phyloP scores from a whole-genome alignment of 805 yeast genomes.

The Teunomyces atbi region DNA sequence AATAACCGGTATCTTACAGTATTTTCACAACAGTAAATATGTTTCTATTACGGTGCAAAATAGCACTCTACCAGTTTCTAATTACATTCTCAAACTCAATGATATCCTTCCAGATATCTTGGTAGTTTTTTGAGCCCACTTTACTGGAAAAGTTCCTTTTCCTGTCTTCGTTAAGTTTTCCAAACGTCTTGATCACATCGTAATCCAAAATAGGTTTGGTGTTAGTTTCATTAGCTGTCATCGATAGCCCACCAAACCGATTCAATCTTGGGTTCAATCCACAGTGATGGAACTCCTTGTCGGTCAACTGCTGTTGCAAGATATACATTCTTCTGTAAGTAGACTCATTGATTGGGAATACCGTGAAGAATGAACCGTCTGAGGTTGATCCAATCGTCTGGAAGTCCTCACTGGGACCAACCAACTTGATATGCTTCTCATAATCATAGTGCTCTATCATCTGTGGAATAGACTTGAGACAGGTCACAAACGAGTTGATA shows the following conservation, averaged over 20 bases:
- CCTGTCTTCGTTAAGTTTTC: slow-evolving; percentile 55
- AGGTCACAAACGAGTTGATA: slow-evolving; percentile 59
- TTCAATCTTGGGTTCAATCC: slow-evolving; percentile 82
- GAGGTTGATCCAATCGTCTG: slow-evolving; percentile 69
- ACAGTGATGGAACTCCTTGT: slow-evolving; percentile 67
- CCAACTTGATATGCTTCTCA: slow-evolving; percentile 16
- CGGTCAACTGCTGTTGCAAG: slow-evolving; percentile 82
- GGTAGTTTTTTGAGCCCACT: slow-evolving; percentile 52
- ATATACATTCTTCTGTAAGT: slow-evolving; percentile 79
- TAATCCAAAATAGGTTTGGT: slow-evolving; percentile 66
- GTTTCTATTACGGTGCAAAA: not conserved
- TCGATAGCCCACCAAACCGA: slow-evolving; percentile 45
- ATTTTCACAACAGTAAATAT: not conserved
- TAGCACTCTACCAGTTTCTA: slow-evolving; percentile 19
- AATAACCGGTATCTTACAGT: not conserved
- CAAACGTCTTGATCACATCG: slow-evolving; percentile 53
- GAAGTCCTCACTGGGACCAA: slow-evolving; percentile 32
- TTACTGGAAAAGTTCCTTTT: slow-evolving; percentile 54
- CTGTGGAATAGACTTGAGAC: slow-evolving; percentile 48
- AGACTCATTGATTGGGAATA: slow-evolving; percentile 72
- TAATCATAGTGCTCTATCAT: slow-evolving; percentile 31
- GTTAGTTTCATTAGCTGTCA: slow-evolving; percentile 34
- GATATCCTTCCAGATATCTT: slow-evolving; percentile 68
- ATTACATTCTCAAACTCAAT: slow-evolving; percentile 50
- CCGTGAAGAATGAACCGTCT: slow-evolving; percentile 77